Evolutionary conservation across 2,329 filamentous ascomycete species (phyloP).

Genomic region (Diaporthe nobilis): DNA sequence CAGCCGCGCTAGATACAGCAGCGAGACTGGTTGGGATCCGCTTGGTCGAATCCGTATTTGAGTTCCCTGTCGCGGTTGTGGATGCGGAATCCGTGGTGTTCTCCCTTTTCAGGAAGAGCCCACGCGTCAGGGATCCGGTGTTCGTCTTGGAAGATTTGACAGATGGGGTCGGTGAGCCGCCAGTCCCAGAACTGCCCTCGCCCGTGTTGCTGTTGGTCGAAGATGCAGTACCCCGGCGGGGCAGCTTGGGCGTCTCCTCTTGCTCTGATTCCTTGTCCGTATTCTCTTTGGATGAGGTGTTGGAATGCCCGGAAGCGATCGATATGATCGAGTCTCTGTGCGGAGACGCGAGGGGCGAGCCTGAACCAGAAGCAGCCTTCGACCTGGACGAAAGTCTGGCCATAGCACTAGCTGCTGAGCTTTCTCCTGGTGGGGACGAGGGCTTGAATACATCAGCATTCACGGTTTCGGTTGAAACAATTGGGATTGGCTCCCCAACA

Average conservation of each 20-base stretch:
- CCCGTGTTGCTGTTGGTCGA: conserved; percentile 48
- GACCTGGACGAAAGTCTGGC: conserved; percentile 77
- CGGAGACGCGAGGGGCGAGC: conserved; percentile 53
- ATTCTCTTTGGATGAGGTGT: conserved; percentile 62
- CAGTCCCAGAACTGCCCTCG: conserved; percentile 47
- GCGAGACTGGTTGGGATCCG: conserved; percentile 61
- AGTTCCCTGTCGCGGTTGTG: conserved; percentile 52
- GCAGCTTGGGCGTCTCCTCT: conserved; percentile 48
- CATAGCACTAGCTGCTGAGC: conserved; percentile 74
- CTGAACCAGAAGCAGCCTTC: conserved; percentile 64
- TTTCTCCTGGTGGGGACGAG: conserved; percentile 69
- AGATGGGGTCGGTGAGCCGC: conserved; percentile 51
- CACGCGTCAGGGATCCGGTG: conserved; percentile 55
- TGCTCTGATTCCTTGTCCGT: conserved; percentile 55
- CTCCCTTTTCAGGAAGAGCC: conserved; percentile 57
- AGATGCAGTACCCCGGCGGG: conserved; percentile 56
- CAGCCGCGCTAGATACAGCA: conserved; percentile 69
- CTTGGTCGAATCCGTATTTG: conserved; percentile 53
- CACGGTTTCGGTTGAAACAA: conserved; percentile 76
- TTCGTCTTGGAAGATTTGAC: conserved; percentile 58
- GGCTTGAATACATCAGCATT: conserved; percentile 76
- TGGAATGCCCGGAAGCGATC: conserved; percentile 63
- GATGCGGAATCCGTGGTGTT: conserved; percentile 54
- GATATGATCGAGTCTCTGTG: conserved; percentile 55
- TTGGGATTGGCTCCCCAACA: conserved; percentile 72